phyloP scores from a whole-genome alignment of 306 rosid species.

The Ceratonia siliqua region DNA sequence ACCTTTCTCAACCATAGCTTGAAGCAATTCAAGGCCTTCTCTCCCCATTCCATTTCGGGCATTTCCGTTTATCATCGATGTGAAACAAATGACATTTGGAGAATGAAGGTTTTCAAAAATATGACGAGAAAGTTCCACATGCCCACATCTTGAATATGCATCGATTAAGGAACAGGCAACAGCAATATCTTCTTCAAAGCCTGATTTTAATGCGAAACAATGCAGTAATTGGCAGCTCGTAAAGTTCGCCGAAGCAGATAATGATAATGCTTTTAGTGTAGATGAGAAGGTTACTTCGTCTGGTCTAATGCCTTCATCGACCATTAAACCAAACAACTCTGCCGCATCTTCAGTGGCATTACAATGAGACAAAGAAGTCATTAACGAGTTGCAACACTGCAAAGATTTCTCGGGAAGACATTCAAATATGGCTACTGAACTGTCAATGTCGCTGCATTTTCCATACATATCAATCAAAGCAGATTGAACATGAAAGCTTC shows the following conservation, averaged over 20 bases:
- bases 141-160: slow-evolving; percentile 77
- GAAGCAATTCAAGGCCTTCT: slow-evolving; percentile 63
- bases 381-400: slow-evolving; percentile 79
- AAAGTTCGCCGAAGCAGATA: slow-evolving; percentile 52
- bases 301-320: slow-evolving; percentile 63
- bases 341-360: slow-evolving; percentile 62
- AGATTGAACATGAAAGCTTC: slow-evolving; percentile 67
- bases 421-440: slow-evolving; percentile 66
- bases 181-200: slow-evolving; percentile 56
- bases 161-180: slow-evolving; percentile 73
- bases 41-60: slow-evolving; percentile 81
- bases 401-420: slow-evolving; percentile 45
- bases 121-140: slow-evolving; percentile 51
- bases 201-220: slow-evolving; percentile 66
- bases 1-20: slow-evolving; percentile 60
- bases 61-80: slow-evolving; percentile 75
- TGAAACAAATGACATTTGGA: slow-evolving; percentile 70
- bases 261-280: slow-evolving; percentile 64
- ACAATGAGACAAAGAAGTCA: slow-evolving; percentile 74
- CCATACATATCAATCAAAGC: slow-evolving; percentile 88
- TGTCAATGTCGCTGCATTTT: slow-evolving; percentile 66
- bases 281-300: slow-evolving; percentile 77
- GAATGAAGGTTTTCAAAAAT: slow-evolving; percentile 59
- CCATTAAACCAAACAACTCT: slow-evolving; percentile 80
- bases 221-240: slow-evolving; percentile 58